Percentiles rank a stretch among this genome's conserved stretches.
Conservation (phyloP, 495 filamentous ascomycete genomes). For the Penicillium arizonense region DNA sequence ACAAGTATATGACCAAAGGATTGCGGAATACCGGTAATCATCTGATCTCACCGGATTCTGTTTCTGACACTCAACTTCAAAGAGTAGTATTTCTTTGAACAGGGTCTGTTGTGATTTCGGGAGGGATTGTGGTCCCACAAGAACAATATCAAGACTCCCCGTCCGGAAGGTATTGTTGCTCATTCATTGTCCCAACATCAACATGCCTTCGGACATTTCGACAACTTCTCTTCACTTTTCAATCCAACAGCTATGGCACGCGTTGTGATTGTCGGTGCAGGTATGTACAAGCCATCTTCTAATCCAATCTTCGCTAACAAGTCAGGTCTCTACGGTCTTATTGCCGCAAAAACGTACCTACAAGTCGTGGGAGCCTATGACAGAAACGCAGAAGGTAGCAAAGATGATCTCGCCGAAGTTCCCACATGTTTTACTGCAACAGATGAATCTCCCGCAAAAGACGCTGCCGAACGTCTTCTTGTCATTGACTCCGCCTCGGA, state of each 20-base stretch:
- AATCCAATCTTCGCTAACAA: background rate
- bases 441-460: background rate
- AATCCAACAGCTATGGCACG: constrained; percentile 12
- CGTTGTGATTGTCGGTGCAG: constrained; percentile 24
- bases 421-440: constrained; percentile 11
- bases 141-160: constrained; percentile 16
- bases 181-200: background rate
- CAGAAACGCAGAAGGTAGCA: background rate
- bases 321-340: constrained; percentile 50
- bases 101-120: too few species aligned
- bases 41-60: too few species aligned
- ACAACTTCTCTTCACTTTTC: background rate
- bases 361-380: constrained; percentile 33
- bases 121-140: background rate
- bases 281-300: constrained; percentile 3
- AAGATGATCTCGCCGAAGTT: background rate
- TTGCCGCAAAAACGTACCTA: constrained; percentile 57
- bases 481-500: constrained; percentile 49
- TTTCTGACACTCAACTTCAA: too few species aligned
- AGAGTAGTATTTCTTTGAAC: too few species aligned
- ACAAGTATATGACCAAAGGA: too few species aligned
- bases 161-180: constrained; percentile 1
- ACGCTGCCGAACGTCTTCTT: constrained; percentile 30
- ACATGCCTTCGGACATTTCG: background rate
- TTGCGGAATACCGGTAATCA: too few species aligned